Evolutionary conservation across 2,329 filamentous ascomycete genomes (phyloP).

Genomic region (Talaromyces sp.): DNA sequence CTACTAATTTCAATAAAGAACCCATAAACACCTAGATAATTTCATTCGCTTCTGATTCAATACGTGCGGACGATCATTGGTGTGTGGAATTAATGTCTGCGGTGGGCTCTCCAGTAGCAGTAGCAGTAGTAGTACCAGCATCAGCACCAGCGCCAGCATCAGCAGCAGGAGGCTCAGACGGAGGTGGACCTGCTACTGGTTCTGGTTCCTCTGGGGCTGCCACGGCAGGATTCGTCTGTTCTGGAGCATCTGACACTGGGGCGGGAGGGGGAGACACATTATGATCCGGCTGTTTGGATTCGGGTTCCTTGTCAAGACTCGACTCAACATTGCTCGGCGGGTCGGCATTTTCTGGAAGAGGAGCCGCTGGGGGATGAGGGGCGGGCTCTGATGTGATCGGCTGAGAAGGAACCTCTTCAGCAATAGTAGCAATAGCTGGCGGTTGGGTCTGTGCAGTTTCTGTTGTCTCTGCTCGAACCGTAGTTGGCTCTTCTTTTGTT

Average conservation of each 20-base stretch:
- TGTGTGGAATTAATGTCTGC: too few relatives aligned
- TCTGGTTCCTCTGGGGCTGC: not conserved
- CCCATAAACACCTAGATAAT: too few relatives aligned
- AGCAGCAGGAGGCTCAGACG: not conserved
- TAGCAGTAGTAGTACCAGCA: not conserved
- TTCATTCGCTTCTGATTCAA: too few relatives aligned
- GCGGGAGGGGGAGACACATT: not conserved
- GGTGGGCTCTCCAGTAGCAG: not conserved
- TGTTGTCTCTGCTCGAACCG: not conserved
- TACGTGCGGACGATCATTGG: too few relatives aligned
- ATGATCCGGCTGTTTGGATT: not conserved
- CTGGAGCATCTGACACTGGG: not conserved
- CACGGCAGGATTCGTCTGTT: not conserved
- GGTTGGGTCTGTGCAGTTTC: not conserved
- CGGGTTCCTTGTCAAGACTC: slow-evolving; percentile 25
- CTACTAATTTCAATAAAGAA: too few relatives aligned
- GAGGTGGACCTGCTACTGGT: not conserved
- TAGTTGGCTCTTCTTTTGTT: not conserved
- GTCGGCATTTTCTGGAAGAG: slow-evolving; percentile 36
- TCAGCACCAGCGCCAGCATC: not conserved
- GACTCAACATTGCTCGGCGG: slow-evolving; percentile 45
- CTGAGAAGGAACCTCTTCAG: not conserved
- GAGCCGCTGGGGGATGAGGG: not conserved
- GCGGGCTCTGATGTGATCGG: slow-evolving; percentile 12
- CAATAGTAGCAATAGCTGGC: not conserved